Evolutionary conservation across 495 filamentous ascomycete species (phyloP), one percentile per base, ranked within the genome.

Genomic region (Mycothermus thermophilus): DNA sequence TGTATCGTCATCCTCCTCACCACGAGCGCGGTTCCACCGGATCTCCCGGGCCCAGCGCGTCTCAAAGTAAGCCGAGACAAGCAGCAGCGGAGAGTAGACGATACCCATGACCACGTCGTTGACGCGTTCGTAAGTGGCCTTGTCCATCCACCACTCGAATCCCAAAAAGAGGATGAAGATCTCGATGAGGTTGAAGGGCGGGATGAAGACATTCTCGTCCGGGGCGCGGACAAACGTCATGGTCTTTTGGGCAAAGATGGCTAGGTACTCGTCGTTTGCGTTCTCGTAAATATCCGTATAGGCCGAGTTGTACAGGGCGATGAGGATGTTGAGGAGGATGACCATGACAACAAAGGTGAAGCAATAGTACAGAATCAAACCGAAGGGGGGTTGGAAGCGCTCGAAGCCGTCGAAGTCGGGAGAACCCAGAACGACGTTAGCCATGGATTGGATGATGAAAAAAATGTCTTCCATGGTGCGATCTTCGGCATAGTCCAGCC

Each of bases 271-370:
- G 50, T 96, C 92, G 34, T 77, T 77, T 12, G 92, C 84, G 50
- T 96, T 94, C 27, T 79, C 80, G 34, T 88, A 93, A 43, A 97
- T 93, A 56, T 94, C 86, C 40, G 85, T 78, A 57, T 97, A 97
- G 18, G 92, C 88, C 43, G 75, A 82, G 54, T 96, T 96, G 61
- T 95, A 97, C 4, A 97, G 72, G 0, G 90, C 90, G 45, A 97
- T 95, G 23, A 97, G 73, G 51, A 95, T 80, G 52, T 95, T 95
- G 37, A 95, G 63, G 9, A 95, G 69, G 17, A 95, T 74, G 12
- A 76, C 85, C 83, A 94, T 94, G 21, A 97, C 77, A n/a, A 95
- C 71, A 48, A 97, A 97, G 16, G 84, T 93, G 52, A 92, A 97
- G 35, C 93, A 68, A 55, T 97, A 96, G 55, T 96, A 93, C 8